phyloP scores from a whole-genome alignment of 176 grass and related monocot genomes.

The Oryza coarctata region DNA sequence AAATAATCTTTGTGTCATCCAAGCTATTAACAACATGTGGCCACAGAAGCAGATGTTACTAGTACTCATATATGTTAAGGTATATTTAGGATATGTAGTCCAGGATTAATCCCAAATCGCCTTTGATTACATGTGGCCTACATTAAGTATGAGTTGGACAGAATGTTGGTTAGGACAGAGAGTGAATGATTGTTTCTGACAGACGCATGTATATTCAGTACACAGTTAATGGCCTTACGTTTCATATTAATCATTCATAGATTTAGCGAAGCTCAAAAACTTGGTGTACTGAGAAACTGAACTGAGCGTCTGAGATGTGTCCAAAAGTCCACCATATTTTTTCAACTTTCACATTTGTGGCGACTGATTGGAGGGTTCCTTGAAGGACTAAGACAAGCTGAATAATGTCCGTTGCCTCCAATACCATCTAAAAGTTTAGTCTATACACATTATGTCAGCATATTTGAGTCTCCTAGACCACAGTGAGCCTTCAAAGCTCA shows the following conservation, averaged over 20 bases:
- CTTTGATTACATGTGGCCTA: not conserved
- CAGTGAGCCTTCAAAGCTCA: not conserved
- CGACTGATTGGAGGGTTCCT: not conserved
- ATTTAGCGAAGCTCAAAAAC: not conserved
- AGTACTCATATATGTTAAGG: not conserved
- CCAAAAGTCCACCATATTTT: not conserved
- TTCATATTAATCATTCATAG: not conserved
- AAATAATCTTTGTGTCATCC: not conserved
- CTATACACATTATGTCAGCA: not conserved
- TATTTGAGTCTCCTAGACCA: not conserved
- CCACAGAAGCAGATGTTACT: not conserved
- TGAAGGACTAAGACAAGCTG: not conserved
- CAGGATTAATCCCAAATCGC: not conserved
- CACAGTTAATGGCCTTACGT: not conserved
- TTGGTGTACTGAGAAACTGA: not conserved
- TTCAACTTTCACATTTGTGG: conserved; percentile 5
- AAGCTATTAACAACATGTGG: not conserved
- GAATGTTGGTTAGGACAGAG: not conserved
- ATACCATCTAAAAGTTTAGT: not conserved
- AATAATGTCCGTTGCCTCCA: not conserved
- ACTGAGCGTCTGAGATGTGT: not conserved
- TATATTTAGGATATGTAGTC: not conserved
- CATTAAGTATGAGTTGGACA: not conserved
- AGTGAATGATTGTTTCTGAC: not conserved
- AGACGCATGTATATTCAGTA: not conserved